Conservation (phyloP, 1,284 basidiomycete genomes). For the Mixia osmundae region DNA sequence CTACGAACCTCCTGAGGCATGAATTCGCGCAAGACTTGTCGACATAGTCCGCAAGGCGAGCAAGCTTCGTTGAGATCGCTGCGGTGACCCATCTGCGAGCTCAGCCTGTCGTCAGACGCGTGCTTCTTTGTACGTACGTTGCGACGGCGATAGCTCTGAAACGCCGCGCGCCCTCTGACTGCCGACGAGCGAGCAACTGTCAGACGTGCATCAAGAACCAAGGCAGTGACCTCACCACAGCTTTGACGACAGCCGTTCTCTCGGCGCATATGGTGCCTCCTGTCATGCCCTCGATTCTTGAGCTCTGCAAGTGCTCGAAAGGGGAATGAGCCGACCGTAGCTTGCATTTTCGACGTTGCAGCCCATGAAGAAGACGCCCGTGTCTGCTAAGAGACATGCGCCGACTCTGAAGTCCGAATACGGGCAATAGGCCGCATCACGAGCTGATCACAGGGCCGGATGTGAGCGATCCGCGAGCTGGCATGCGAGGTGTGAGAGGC, state of each 20-base stretch:
- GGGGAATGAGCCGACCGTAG: conserved; percentile 12
- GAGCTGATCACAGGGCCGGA: not conserved
- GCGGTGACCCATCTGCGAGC: not conserved
- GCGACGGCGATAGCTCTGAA: conserved; percentile 50
- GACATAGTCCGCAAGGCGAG: conserved; percentile 4
- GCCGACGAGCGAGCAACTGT: conserved; percentile 1
- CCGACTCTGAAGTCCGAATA: conserved; percentile 20
- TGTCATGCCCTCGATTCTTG: conserved; percentile 5
- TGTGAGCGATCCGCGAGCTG: not conserved
- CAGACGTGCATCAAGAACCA: conserved; percentile 1
- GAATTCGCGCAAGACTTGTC: conserved; percentile 22
- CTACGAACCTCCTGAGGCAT: conserved; percentile 33
- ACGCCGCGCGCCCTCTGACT: conserved; percentile 46
- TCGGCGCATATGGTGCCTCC: conserved; percentile 51
- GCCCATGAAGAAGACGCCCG: conserved; percentile 21
- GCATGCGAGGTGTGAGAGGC: not conserved
- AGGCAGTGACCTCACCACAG: conserved; percentile 33
- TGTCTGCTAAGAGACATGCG: conserved; percentile 20
- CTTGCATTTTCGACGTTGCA: conserved; percentile 24
- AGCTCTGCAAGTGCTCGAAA: not conserved
- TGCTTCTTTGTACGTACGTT: conserved; percentile 18
- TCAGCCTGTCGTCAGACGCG: not conserved
- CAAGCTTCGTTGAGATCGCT: not conserved
- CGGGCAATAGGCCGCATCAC: conserved; percentile 1
- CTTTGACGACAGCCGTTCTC: conserved; percentile 63